Conservation (phyloP, 306 rosid species). For the Rubus idaeus region DNA sequence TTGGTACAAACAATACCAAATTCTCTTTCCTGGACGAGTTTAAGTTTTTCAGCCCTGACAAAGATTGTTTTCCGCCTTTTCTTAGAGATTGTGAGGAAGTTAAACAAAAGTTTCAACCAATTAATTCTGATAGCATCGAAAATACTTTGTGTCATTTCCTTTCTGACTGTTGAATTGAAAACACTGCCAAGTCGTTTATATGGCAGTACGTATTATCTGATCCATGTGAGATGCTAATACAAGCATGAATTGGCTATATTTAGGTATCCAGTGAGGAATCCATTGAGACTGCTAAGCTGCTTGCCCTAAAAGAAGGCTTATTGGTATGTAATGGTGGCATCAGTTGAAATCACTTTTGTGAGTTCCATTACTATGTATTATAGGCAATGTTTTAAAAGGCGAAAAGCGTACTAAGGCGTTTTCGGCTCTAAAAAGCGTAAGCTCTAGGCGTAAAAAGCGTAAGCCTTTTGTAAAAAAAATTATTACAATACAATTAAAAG, state of each 20-base stretch:
- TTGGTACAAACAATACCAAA: no score
- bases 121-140: no score
- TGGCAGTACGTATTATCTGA: neutral
- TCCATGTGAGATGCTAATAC: neutral
- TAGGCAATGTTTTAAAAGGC: no score
- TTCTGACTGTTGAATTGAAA: neutral
- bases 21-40: neutral
- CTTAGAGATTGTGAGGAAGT: neutral
- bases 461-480: no score
- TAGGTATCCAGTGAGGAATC: constrained; percentile 72
- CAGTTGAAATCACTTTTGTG: neutral
- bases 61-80: neutral
- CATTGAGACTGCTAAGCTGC: constrained; percentile 62
- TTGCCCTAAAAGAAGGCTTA: constrained; percentile 80
- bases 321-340: constrained; percentile 53
- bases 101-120: neutral
- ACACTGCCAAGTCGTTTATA: neutral
- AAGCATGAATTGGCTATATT: neutral
- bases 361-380: neutral
- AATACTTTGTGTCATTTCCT: neutral
- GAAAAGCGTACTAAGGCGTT: no score
- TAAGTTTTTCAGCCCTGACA: neutral
- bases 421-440: no score
- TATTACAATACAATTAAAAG: no score
- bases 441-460: no score